Conservation (phyloP, 2,329 filamentous ascomycete genomes). For the Alternaria arbusti region DNA sequence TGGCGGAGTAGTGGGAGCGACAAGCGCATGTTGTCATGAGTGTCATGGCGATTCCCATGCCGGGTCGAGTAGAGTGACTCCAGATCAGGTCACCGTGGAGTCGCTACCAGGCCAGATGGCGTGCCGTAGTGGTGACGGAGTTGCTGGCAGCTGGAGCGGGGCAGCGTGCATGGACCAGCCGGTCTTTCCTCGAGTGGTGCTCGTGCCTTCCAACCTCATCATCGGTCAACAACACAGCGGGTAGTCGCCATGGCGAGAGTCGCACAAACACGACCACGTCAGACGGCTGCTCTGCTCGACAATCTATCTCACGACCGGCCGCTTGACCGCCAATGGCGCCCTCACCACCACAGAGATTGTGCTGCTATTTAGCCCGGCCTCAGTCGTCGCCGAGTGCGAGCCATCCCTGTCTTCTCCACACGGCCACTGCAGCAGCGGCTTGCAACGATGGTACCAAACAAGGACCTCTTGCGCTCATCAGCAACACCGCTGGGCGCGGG, state of each 20-base stretch:
- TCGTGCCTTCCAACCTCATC: constrained; percentile 17
- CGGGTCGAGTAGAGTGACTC: neutral
- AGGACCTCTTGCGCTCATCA: constrained; percentile 4
- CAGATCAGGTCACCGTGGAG: neutral
- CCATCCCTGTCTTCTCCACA: constrained; percentile 26
- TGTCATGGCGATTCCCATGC: neutral
- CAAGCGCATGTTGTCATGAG: constrained; percentile 7
- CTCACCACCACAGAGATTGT: constrained; percentile 6
- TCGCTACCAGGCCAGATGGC: neutral
- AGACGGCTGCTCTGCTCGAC: constrained; percentile 1
- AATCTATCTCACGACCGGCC: constrained; percentile 13
- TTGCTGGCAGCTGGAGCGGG: constrained; percentile 10
- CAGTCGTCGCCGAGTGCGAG: constrained; percentile 5
- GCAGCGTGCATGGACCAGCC: constrained; percentile 23
- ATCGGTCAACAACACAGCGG: constrained; percentile 25
- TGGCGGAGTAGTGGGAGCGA: neutral
- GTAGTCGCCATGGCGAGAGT: constrained; percentile 21
- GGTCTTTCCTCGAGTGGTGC: constrained; percentile 22
- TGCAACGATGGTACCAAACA: constrained; percentile 8
- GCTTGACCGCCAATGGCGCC: constrained; percentile 14
- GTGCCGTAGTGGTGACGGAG: constrained; percentile 6
- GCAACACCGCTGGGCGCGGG: constrained; percentile 12
- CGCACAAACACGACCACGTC: constrained; percentile 26
- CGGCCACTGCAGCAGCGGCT: constrained; percentile 17
- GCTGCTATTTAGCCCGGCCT: constrained; percentile 14